Conservation (phyloP, 169 alveolate species). For the Cytauxzoon felis region DNA sequence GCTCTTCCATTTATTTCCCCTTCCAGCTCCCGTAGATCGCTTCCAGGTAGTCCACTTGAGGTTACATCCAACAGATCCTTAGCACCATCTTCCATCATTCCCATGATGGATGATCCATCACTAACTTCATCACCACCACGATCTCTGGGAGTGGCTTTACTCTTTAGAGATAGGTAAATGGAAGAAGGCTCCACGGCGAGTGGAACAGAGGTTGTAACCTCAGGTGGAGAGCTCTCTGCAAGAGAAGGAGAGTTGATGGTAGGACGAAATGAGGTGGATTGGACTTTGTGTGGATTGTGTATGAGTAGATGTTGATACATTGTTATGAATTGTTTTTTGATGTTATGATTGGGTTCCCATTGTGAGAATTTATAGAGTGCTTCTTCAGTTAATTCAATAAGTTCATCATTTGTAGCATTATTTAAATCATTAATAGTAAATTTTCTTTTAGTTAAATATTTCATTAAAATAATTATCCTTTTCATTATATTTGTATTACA, state of each 20-base stretch:
- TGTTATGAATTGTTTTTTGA: slow-evolving; percentile 25
- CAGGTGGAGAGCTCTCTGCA: slow-evolving; percentile 21
- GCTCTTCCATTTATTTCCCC: too few species aligned
- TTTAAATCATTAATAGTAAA: slow-evolving; percentile 48
- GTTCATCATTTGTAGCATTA: slow-evolving; percentile 40
- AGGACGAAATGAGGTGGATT: too few species aligned
- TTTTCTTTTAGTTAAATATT: slow-evolving; percentile 41
- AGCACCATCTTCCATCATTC: too few species aligned
- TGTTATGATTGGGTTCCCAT: slow-evolving; percentile 43
- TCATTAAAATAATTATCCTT: slow-evolving; percentile 42
- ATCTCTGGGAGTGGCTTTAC: too few species aligned
- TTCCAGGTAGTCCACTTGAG: too few species aligned
- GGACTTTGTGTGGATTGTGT: neutral
- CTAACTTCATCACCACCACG: too few species aligned
- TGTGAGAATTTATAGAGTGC: slow-evolving; percentile 35
- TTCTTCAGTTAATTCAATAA: slow-evolving; percentile 56
- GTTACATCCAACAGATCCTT: too few species aligned
- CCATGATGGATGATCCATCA: too few species aligned
- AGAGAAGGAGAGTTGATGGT: too few species aligned
- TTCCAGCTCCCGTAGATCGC: too few species aligned
- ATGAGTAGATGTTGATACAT: slow-evolving; percentile 27
- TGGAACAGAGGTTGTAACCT: slow-evolving; percentile 6
- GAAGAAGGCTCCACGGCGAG: too few species aligned
- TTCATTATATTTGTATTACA: slow-evolving; percentile 45
- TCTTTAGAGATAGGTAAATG: too few species aligned